These are phyloP conservation scores for Ceratocystis papillata DNA, from an alignment of 2,329 filamentous ascomycete genomes.

Conservation along the genomic window DNA sequence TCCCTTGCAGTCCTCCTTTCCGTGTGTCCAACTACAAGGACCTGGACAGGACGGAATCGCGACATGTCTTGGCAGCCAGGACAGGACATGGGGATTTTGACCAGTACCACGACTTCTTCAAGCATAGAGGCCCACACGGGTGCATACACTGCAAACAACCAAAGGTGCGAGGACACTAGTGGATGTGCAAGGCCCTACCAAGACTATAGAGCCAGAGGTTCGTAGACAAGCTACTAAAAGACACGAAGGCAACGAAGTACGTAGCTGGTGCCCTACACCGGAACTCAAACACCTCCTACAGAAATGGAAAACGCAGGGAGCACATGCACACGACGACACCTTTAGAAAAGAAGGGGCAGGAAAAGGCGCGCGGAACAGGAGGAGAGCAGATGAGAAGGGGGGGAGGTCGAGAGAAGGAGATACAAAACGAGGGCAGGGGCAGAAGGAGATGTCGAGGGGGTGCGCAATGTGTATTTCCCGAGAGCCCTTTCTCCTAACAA, in stretches of 20 bases:
- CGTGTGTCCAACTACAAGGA: not conserved
- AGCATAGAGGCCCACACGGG: not conserved
- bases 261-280: too few species aligned
- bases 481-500: too few species aligned
- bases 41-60: not conserved
- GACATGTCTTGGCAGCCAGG: not conserved
- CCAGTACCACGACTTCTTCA: not conserved
- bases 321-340: too few species aligned
- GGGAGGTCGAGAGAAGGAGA: too few species aligned
- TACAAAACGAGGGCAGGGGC: too few species aligned
- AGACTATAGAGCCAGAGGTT: not conserved
- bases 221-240: not conserved
- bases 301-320: too few species aligned
- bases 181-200: not conserved
- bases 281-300: not conserved
- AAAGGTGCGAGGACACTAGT: not conserved
- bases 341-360: too few species aligned
- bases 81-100: not conserved
- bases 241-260: not conserved
- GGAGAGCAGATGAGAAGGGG: too few species aligned
- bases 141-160: not conserved
- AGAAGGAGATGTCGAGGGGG: too few species aligned
- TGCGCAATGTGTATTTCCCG: too few species aligned
- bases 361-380: too few species aligned
- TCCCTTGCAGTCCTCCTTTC: too few species aligned